Evolutionary conservation across 1,139 yeast genomes (phyloP).

Genomic region (Diutina ranongensis): DNA sequence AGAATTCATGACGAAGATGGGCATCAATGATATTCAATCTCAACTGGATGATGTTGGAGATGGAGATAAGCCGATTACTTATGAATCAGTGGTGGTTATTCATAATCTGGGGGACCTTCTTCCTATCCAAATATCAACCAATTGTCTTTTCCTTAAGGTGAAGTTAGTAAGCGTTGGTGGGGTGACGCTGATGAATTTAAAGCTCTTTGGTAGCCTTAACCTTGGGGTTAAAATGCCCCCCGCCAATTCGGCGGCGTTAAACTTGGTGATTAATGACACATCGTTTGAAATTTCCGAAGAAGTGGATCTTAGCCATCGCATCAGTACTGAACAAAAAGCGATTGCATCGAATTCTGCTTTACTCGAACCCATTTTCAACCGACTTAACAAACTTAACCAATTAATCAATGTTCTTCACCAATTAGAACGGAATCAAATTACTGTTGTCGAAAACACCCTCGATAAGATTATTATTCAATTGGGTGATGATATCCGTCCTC

Average conservation of each 20-base stretch:
- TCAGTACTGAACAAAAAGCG: background rate
- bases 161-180: background rate
- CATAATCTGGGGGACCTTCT: background rate
- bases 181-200: background rate
- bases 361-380: slow-evolving; percentile 19
- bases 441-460: slow-evolving; percentile 19
- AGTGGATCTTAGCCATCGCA: background rate
- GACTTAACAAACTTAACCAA: slow-evolving; percentile 21
- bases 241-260: background rate
- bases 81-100: slow-evolving; percentile 3
- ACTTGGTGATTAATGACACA: background rate
- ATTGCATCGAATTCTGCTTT: slow-evolving; percentile 8
- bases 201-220: background rate
- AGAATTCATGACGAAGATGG: background rate
- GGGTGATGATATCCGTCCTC: slow-evolving; percentile 12
- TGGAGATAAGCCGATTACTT: background rate
- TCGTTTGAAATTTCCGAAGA: background rate
- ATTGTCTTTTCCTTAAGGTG: background rate
- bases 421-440: slow-evolving; percentile 18
- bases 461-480: slow-evolving; percentile 21
- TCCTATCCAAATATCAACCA: background rate
- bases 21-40: background rate
- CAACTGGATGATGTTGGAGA: background rate
- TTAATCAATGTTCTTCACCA: slow-evolving; percentile 26
- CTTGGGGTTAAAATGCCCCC: background rate